Evolutionary conservation across 129 eudicot species (phyloP).

Genomic region (Pittosporum tobira): DNA sequence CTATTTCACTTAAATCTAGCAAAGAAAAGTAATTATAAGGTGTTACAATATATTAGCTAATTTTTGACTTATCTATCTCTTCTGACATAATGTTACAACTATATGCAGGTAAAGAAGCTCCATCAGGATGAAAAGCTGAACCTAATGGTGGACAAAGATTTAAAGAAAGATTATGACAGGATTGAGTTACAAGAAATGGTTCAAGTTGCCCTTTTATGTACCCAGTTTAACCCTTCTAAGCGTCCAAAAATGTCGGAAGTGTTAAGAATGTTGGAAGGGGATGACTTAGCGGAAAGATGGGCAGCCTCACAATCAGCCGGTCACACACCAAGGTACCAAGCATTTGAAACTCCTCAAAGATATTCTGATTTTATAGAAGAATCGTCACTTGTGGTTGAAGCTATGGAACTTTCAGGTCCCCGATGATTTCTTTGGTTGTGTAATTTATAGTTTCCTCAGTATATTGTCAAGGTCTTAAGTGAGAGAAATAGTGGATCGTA

Average conservation of each 20-base stretch:
- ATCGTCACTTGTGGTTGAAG: constrained; percentile 71
- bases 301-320: constrained; percentile 42
- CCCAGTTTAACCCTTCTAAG: constrained; percentile 66
- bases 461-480: background rate
- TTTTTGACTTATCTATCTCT: background rate
- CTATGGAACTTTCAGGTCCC: constrained; percentile 96
- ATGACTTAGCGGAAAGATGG: constrained; percentile 85
- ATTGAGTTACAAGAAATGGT: constrained; percentile 80
- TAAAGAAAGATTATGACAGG: constrained; percentile 48
- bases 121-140: constrained; percentile 74
- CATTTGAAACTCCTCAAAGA: constrained; percentile 44
- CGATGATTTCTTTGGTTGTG: constrained; percentile 18
- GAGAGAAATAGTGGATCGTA: background rate
- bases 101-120: constrained; percentile 63
- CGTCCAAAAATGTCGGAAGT: constrained; percentile 96
- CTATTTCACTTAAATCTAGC: background rate
- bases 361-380: constrained; percentile 80
- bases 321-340: constrained; percentile 11
- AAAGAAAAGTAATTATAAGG: no score
- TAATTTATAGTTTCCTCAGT: background rate
- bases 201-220: constrained; percentile 75
- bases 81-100: background rate
- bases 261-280: constrained; percentile 83
- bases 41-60: background rate
- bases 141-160: constrained; percentile 64